Evolutionary conservation across 73 alveolate genomes (phyloP).

Genomic region (Durusdinium trenchii): DNA sequence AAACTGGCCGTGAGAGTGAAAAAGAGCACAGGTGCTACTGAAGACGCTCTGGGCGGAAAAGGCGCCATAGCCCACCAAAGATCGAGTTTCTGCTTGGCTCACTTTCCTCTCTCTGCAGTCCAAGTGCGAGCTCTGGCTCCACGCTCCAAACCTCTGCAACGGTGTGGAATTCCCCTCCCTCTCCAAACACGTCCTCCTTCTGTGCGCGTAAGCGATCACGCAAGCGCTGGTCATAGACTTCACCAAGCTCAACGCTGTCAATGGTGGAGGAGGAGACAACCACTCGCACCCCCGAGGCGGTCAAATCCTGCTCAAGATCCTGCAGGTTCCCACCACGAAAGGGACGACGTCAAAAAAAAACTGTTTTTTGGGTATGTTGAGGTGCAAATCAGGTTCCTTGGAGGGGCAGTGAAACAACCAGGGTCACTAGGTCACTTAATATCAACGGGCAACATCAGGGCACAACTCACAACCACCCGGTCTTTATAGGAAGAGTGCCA

Average conservation of each 20-base stretch:
- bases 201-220: neutral
- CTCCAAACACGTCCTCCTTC: neutral
- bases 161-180: constrained; percentile 32
- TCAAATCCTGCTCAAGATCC: neutral
- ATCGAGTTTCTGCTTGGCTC: too few relatives aligned
- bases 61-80: too few relatives aligned
- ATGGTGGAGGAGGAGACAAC: neutral
- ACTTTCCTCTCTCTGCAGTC: neutral
- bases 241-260: neutral
- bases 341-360: neutral
- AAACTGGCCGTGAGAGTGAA: too few relatives aligned
- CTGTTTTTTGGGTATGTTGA: neutral
- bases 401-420: neutral
- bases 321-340: neutral
- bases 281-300: neutral
- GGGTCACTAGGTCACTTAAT: neutral
- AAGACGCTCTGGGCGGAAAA: too few relatives aligned
- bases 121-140: neutral
- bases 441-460: neutral
- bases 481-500: neutral
- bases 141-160: constrained; percentile 19
- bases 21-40: too few relatives aligned
- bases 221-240: neutral
- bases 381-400: neutral
- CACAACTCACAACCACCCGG: neutral